Conservation (phyloP, 2,329 filamentous ascomycete genomes). For the Corinectria fuckeliana region DNA sequence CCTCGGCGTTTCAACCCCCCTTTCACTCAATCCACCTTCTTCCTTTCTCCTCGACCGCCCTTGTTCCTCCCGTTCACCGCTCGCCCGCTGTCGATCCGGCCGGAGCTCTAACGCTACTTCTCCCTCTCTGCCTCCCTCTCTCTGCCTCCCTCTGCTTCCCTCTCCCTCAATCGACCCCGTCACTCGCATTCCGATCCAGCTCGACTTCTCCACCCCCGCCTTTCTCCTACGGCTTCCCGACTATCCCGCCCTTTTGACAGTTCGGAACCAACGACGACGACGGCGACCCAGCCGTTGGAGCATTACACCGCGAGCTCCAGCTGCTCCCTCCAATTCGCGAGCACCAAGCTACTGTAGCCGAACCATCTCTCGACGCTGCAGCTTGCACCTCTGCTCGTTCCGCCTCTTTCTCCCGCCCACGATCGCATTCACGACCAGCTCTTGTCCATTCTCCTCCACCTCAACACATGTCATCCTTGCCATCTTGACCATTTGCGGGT, state of each 20-base stretch:
- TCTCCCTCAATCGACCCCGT: conserved; percentile 7
- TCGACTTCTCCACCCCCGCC: conserved; percentile 20
- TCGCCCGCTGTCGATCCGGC: conserved; percentile 5
- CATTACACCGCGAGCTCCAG: background rate
- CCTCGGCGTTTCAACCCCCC: background rate
- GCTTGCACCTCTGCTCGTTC: background rate
- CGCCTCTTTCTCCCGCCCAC: background rate
- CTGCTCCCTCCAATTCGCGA: background rate
- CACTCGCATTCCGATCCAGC: background rate
- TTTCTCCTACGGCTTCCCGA: conserved; percentile 4
- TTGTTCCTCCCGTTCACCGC: conserved; percentile 4
- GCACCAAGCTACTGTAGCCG: background rate
- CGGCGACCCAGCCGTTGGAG: background rate
- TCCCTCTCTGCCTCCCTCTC: background rate
- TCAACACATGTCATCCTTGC: conserved; percentile 35
- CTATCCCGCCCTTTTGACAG: conserved; percentile 7
- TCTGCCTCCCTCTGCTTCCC: background rate
- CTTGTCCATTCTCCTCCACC: background rate
- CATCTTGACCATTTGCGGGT: conserved; percentile 33
- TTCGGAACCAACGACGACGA: background rate
- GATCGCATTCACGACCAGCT: background rate
- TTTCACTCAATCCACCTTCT: background rate
- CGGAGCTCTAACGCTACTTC: background rate
- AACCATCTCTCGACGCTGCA: background rate
- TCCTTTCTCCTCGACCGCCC: conserved; percentile 1